phyloP scores from a whole-genome alignment of 768 basidiomycete genomes.

The Leccinum broughii region DNA sequence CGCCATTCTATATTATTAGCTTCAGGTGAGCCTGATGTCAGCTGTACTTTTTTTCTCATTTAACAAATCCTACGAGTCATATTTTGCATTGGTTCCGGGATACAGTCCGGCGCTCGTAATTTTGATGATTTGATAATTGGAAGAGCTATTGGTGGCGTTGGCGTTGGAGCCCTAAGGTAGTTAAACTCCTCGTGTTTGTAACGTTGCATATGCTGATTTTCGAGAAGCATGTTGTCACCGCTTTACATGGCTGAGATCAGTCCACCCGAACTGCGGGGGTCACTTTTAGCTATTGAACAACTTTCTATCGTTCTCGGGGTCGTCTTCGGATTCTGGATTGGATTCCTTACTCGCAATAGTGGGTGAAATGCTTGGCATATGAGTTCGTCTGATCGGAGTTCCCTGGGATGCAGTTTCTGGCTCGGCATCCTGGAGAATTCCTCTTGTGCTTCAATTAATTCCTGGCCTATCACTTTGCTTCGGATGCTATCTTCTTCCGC shows the following conservation, averaged over 20 bases:
- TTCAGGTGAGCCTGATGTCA: conserved; percentile 48
- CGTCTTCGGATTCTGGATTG: conserved; percentile 82
- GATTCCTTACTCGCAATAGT: conserved; percentile 70
- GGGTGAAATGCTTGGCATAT: conserved; percentile 21
- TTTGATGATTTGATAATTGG: conserved; percentile 63
- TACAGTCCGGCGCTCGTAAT: conserved; percentile 63
- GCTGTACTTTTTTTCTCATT: conserved; percentile 3
- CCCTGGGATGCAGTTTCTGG: conserved; percentile 45
- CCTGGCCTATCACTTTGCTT: conserved; percentile 67
- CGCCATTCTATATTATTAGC: conserved; percentile 66
- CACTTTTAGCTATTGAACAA: conserved; percentile 78
- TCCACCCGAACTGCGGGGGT: conserved; percentile 76
- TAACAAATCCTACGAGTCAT: conserved; percentile 43
- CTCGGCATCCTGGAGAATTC: conserved; percentile 75
- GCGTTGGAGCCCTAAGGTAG: conserved; percentile 75
- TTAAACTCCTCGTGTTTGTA: conserved; percentile 11
- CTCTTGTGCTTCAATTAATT: conserved; percentile 67
- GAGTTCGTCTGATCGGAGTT: background rate
- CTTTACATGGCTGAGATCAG: conserved; percentile 86
- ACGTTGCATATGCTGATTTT: conserved; percentile 3
- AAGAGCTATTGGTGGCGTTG: conserved; percentile 74
- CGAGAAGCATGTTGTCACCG: conserved; percentile 68
- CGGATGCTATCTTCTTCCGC: conserved; percentile 53
- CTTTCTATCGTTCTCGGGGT: conserved; percentile 80
- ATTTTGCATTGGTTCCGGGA: conserved; percentile 69